Conservation (phyloP, 495 filamentous ascomycete species). For the Tirmania nivea region DNA sequence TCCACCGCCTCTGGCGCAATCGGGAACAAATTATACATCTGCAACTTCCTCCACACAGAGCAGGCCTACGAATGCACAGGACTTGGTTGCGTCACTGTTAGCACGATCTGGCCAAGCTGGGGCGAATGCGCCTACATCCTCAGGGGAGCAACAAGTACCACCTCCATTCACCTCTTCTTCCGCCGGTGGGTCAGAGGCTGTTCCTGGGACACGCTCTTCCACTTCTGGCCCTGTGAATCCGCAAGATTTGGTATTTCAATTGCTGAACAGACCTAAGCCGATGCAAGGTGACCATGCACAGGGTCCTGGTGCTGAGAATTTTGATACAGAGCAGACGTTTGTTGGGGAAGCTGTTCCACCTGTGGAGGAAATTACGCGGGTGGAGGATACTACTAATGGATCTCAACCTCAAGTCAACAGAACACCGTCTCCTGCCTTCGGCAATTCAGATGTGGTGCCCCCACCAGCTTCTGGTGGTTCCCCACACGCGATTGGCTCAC, state of each 20-base stretch:
- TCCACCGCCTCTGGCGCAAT: conserved; percentile 22
- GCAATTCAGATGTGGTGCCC: neutral
- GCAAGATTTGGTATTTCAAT: conserved; percentile 42
- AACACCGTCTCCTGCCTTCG: neutral
- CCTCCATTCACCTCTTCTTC: conserved; percentile 1
- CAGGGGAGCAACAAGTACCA: conserved; percentile 7
- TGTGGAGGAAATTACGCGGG: neutral
- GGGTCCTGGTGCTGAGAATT: neutral
- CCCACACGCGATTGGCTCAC: neutral
- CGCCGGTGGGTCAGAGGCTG: conserved; percentile 6
- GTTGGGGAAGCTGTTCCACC: conserved; percentile 16
- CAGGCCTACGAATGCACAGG: conserved; percentile 37
- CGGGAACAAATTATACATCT: conserved; percentile 22
- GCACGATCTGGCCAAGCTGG: neutral
- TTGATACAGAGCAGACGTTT: neutral
- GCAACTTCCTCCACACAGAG: conserved; percentile 22
- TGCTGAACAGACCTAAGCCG: conserved; percentile 36
- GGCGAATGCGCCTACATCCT: neutral
- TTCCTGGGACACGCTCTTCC: conserved; percentile 3
- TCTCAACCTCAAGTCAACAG: neutral
- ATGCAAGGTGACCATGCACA: neutral
- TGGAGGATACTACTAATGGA: neutral
- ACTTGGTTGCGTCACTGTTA: conserved; percentile 39
- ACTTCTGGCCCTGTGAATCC: conserved; percentile 27
- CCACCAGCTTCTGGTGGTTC: neutral